Evolutionary conservation across 495 filamentous ascomycete species (phyloP).

Genomic region (Aspergillus incahuasiensis): DNA sequence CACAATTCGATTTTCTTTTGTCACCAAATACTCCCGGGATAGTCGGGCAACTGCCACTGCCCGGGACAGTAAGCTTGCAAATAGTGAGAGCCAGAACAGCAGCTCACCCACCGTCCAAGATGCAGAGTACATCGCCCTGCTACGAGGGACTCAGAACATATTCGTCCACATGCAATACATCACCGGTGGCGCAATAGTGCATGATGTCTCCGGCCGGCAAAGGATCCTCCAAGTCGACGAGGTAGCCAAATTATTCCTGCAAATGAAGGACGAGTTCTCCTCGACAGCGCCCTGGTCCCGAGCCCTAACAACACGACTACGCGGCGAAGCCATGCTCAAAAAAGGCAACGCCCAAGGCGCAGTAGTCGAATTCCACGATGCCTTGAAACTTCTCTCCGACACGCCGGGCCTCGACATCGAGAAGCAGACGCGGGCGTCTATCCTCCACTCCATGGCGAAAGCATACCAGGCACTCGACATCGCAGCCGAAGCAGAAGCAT

Average conservation of each 20-base stretch:
- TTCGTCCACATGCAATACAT: conserved; percentile 26
- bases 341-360: conserved; percentile 19
- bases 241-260: conserved; percentile 24
- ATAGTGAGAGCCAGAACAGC: conserved; percentile 8
- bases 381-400: conserved; percentile 20
- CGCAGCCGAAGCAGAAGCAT: conserved; percentile 23
- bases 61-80: conserved; percentile 13
- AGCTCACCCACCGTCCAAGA: conserved; percentile 14
- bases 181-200: conserved; percentile 23
- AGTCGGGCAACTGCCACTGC: conserved; percentile 15
- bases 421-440: conserved; percentile 20
- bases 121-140: conserved; percentile 17
- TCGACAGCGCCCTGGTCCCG: conserved; percentile 18
- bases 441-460: conserved; percentile 24
- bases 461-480: conserved; percentile 24
- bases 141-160: conserved; percentile 20
- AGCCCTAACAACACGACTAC: conserved; percentile 11
- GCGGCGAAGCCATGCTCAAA: conserved; percentile 21
- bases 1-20: conserved; percentile 29
- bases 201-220: conserved; percentile 28
- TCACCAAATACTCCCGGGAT: conserved; percentile 18
- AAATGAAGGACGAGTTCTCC: conserved; percentile 20
- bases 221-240: conserved; percentile 28
- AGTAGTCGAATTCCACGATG: conserved; percentile 24
- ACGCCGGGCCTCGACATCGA: conserved; percentile 24